Percentiles rank a stretch among this genome's conserved stretches.
Conservation (phyloP, 1,139 yeast species). For the Maudiozyma humilis region DNA sequence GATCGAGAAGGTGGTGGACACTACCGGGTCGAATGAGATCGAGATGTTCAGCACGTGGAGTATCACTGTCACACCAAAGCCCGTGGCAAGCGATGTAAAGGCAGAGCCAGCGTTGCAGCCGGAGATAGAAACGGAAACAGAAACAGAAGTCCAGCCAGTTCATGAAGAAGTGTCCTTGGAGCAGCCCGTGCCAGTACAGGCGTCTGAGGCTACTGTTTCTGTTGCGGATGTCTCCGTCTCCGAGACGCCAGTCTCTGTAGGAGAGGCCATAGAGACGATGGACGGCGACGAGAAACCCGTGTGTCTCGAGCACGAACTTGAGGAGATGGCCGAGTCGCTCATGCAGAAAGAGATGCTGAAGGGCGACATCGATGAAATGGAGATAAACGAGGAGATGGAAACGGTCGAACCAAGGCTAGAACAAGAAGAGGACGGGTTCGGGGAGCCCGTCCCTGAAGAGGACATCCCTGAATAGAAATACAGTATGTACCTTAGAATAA, state of each 20-base stretch:
- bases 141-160: not conserved
- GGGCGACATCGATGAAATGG: not conserved
- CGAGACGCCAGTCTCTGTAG: conserved; percentile 4
- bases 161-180: not conserved
- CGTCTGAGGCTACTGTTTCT: too few relatives aligned
- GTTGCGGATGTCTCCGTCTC: too few relatives aligned
- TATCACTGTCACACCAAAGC: conserved; percentile 6
- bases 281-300: conserved; percentile 11
- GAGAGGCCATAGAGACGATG: conserved; percentile 11
- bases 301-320: conserved; percentile 11
- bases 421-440: not conserved
- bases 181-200: not conserved
- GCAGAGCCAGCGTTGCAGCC: not conserved
- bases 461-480: not conserved
- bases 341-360: conserved; percentile 7
- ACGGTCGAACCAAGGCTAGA: too few relatives aligned
- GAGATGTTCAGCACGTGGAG: conserved; percentile 23
- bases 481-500: too few relatives aligned
- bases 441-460: not conserved
- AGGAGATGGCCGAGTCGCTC: conserved; percentile 10
- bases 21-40: conserved; percentile 27
- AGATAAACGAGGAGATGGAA: not conserved
- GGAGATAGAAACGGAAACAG: not conserved
- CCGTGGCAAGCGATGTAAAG: too few relatives aligned
- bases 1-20: conserved; percentile 39